Conservation (phyloP, 208 protist species). For the Wallacemonas rigidus region DNA sequence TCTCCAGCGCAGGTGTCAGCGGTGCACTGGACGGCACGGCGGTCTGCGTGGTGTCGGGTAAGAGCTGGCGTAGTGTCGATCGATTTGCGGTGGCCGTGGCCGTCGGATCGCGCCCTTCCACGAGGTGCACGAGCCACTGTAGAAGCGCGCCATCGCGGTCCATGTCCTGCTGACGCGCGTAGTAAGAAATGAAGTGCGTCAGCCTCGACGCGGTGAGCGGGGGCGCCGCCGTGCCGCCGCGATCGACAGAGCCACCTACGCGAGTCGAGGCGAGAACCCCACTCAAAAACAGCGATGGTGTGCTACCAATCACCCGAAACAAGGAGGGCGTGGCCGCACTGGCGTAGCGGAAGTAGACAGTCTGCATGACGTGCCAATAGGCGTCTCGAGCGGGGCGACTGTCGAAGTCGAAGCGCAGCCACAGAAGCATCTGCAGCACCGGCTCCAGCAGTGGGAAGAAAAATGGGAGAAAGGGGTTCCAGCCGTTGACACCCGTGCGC, state of each 20-base stretch:
- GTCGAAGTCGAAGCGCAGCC: slow-evolving; percentile 28
- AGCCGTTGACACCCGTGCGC: slow-evolving; percentile 6
- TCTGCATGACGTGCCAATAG: slow-evolving; percentile 35
- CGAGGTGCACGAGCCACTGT: slow-evolving; percentile 12
- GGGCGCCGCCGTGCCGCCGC: too few species aligned
- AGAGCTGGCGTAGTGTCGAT: slow-evolving; percentile 21
- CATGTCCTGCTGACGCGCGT: background rate
- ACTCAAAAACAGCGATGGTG: slow-evolving; percentile 2
- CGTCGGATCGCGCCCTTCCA: background rate
- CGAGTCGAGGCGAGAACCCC: slow-evolving; percentile 15
- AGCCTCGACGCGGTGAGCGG: background rate
- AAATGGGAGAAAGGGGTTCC: slow-evolving; percentile 34
- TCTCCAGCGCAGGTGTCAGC: slow-evolving; percentile 31
- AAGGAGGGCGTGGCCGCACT: slow-evolving; percentile 27
- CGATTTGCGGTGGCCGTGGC: background rate
- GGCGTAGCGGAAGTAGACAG: slow-evolving; percentile 39
- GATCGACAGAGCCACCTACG: background rate
- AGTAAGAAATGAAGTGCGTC: background rate
- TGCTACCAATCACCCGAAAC: slow-evolving; percentile 15
- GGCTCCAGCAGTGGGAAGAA: slow-evolving; percentile 29
- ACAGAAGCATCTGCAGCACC: slow-evolving; percentile 31
- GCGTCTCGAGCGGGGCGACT: slow-evolving; percentile 28
- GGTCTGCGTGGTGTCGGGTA: slow-evolving; percentile 24
- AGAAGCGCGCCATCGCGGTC: slow-evolving; percentile 3
- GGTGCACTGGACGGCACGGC: slow-evolving; percentile 27